Conservation (phyloP, 1,284 basidiomycete genomes). For the Puccinia coronata region DNA sequence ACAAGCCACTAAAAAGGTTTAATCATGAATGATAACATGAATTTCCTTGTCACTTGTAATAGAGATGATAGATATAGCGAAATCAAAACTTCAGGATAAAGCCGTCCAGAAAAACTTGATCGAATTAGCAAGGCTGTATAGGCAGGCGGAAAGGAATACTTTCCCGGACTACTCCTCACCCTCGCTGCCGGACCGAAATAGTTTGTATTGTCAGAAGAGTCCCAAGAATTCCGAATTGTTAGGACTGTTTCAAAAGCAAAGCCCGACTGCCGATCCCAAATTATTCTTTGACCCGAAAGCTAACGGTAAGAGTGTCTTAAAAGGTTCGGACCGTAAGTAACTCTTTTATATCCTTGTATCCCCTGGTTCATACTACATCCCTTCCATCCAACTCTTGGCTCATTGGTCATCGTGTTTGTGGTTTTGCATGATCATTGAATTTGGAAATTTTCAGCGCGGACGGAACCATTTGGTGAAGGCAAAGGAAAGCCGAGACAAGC, state of each 20-base stretch:
- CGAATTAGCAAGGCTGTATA: constrained; percentile 65
- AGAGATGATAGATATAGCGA: constrained; percentile 37
- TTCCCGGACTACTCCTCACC: constrained; percentile 65
- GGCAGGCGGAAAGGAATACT: constrained; percentile 68
- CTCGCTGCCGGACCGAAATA: constrained; percentile 49
- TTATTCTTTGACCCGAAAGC: constrained; percentile 42
- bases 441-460: not conserved
- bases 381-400: not conserved
- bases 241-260: constrained; percentile 43
- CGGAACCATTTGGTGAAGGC: constrained; percentile 3
- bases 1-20: no score
- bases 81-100: constrained; percentile 21
- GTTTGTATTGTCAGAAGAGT: constrained; percentile 51
- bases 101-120: constrained; percentile 53
- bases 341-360: not conserved
- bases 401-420: not conserved
- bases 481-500: not conserved
- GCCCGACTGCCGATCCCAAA: constrained; percentile 25
- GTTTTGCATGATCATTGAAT: not conserved
- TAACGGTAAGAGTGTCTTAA: constrained; percentile 21
- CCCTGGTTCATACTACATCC: no score
- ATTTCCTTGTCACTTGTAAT: no score
- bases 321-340: constrained; percentile 43
- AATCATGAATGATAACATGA: no score
- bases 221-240: constrained; percentile 50